Evolutionary conservation across 768 basidiomycete species (phyloP).

Genomic region (Nidula microcarpa): DNA sequence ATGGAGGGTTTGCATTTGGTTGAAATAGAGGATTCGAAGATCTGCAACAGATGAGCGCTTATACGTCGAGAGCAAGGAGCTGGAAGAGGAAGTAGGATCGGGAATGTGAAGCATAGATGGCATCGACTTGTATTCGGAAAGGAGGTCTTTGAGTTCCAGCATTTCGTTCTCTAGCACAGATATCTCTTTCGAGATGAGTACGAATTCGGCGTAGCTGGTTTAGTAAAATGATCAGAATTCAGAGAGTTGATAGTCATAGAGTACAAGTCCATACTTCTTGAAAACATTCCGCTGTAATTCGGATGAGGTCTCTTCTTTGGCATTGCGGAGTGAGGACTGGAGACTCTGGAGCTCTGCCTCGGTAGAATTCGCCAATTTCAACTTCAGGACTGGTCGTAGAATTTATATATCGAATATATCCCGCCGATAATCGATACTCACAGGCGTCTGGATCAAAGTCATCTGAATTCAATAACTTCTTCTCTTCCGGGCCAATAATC

Average conservation of each 20-base stretch:
- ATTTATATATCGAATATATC: neutral
- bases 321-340: conserved; percentile 69
- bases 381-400: conserved; percentile 58
- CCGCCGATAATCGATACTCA: conserved; percentile 35
- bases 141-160: conserved; percentile 91
- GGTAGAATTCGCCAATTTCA: conserved; percentile 87
- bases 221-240: neutral
- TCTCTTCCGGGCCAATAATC: conserved; percentile 47
- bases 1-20: conserved; percentile 91
- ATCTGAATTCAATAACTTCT: conserved; percentile 66
- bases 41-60: conserved; percentile 93
- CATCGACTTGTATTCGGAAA: conserved; percentile 95
- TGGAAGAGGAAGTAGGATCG: conserved; percentile 65
- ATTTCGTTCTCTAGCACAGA: conserved; percentile 95
- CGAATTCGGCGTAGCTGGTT: conserved; percentile 91
- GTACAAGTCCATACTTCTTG: conserved; percentile 64
- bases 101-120: conserved; percentile 91
- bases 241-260: no score
- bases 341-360: conserved; percentile 75
- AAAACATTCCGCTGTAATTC: conserved; percentile 92
- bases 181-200: conserved; percentile 96
- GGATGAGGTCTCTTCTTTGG: conserved; percentile 69
- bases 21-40: conserved; percentile 89
- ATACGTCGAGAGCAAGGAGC: conserved; percentile 36
- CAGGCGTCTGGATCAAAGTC: conserved; percentile 88